Conservation (phyloP, 768 basidiomycete genomes). For the Phylloporus rhodoxanthus region DNA sequence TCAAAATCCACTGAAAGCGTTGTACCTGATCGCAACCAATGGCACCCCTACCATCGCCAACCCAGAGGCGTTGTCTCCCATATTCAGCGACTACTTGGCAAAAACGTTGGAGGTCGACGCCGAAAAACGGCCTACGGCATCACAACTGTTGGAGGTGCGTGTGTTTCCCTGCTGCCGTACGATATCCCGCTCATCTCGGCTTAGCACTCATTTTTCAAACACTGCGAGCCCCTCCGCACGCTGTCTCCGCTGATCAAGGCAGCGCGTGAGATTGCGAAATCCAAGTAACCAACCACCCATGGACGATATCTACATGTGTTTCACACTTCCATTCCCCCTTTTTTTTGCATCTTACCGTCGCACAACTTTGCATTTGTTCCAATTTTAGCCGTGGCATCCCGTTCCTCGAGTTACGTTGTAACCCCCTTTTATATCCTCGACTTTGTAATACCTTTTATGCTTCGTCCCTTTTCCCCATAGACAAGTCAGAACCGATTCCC, state of each 20-base stretch:
- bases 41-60: constrained; percentile 96
- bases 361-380: constrained; percentile 15
- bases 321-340: not conserved
- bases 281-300: no score
- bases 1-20: constrained; percentile 92
- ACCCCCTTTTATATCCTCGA: constrained; percentile 22
- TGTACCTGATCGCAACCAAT: constrained; percentile 97
- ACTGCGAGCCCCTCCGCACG: constrained; percentile 81
- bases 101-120: constrained; percentile 91
- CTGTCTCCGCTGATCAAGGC: constrained; percentile 89
- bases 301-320: constrained; percentile 14
- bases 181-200: constrained; percentile 1
- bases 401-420: constrained; percentile 12
- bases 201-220: constrained; percentile 84
- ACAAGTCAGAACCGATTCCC: constrained; percentile 14
- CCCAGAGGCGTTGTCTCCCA: constrained; percentile 65
- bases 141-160: constrained; percentile 68
- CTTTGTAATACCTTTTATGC: constrained; percentile 29
- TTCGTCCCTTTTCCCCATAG: constrained; percentile 17
- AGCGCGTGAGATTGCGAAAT: constrained; percentile 78
- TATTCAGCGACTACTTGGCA: constrained; percentile 86
- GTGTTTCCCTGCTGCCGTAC: not conserved
- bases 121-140: constrained; percentile 86
- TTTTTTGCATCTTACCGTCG: constrained; percentile 16
- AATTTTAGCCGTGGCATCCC: constrained; percentile 2